Base-by-base conservation (phyloP, 2,329 filamentous ascomycete genomes). In the Ophiostoma sp. region DNA sequence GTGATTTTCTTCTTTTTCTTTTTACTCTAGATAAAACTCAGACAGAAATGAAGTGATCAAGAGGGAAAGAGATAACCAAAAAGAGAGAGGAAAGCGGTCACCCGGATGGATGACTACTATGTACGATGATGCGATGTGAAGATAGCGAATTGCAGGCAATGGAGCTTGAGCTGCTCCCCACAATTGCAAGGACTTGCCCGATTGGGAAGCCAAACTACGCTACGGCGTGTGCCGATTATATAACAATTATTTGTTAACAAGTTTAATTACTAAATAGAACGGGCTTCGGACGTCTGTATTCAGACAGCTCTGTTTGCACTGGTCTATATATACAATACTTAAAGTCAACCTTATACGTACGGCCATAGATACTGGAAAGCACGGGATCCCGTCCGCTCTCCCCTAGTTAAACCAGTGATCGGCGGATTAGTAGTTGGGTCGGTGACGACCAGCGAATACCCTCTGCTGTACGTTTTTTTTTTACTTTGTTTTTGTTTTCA, bases 381-480 rank as follows among this genome's bases (percentile, higher is more conserved):
- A 54, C 48, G n/a, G 48, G 48, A 54, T 54, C 48, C 48, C 48
- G 48, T 54, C 48, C 48, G 48, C 48, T 54, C 48, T 54, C 48
- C 48, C 48, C 48, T 54, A 54, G 48, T 54, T 23, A 54, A 54
- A 54, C 48, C 48, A 54, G n/a, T 54, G 10, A 54, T 54, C 48
- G 48, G 48, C 48, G 48, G 48, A 54, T 54, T 54, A 54, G 48
- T 54, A 54, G 48, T 54, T 54, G 48, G 48, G 48, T 54, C 48
- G 48, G 48, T 54, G 48, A 54, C n/a, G 48, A 54, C 48, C n/a
- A 54, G 48, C 48, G 48, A 54, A 54, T 54, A 54, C 48, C 48
- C 48, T 54, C 48, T 54, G 48, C 48, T 54, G 48, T 54, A 54
- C 48, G 48, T 54, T 54, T 54, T 8, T 23, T 54, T 54, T 48